phyloP scores from a whole-genome alignment of 345 rosid genomes.

The Lepidium sativum region DNA sequence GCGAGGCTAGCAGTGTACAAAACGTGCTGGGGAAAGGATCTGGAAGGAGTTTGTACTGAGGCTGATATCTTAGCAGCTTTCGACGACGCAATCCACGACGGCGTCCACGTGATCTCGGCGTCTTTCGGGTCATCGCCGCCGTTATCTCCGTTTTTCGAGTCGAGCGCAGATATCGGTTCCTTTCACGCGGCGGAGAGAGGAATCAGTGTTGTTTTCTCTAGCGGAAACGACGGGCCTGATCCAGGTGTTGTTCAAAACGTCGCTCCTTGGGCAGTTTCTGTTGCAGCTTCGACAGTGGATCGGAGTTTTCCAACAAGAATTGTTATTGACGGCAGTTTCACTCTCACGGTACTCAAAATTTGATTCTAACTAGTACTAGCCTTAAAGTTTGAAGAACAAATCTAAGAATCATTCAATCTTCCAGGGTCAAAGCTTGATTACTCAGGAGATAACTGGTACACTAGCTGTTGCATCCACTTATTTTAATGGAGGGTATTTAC shows the following conservation, averaged over 20 bases:
- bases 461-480: slow-evolving; percentile 34
- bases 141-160: slow-evolving; percentile 30
- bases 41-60: slow-evolving; percentile 32
- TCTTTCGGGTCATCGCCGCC: slow-evolving; percentile 49
- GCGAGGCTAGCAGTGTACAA: slow-evolving; percentile 57
- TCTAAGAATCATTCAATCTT: not conserved
- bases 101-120: slow-evolving; percentile 44
- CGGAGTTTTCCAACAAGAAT: slow-evolving; percentile 39
- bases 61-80: slow-evolving; percentile 55
- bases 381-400: not conserved
- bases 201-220: slow-evolving; percentile 49
- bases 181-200: slow-evolving; percentile 54
- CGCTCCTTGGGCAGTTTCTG: slow-evolving; percentile 52
- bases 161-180: slow-evolving; percentile 33
- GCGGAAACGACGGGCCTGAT: slow-evolving; percentile 45
- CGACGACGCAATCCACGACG: slow-evolving; percentile 44
- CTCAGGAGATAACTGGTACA: slow-evolving; percentile 34
- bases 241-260: slow-evolving; percentile 40
- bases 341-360: slow-evolving; percentile 33
- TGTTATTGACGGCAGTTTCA: slow-evolving; percentile 25
- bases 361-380: not conserved
- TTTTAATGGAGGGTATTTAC: slow-evolving; percentile 39
- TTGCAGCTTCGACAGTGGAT: slow-evolving; percentile 54
- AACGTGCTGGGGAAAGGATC: slow-evolving; percentile 36
- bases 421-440: slow-evolving; percentile 60